Evolutionary conservation across 345 rosid species (phyloP), one percentile per base, ranked within the genome.

Genomic region (Eucalyptus coolabah): DNA sequence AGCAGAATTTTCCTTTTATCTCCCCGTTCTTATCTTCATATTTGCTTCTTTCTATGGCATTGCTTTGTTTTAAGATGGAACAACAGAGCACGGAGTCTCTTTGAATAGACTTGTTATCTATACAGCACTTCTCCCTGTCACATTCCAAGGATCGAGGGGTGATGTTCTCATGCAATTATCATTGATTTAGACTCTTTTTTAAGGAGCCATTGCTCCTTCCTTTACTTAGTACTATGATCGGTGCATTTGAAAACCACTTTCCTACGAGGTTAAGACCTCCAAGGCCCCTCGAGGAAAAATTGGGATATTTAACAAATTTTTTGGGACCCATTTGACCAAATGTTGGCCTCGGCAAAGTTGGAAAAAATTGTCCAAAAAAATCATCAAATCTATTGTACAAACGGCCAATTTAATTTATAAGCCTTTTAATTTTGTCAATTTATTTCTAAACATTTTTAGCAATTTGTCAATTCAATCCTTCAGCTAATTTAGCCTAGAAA

Each of bases 31-130:
- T n/a, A n/a, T 0, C 77, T 67, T 8, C 40, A 67, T 16, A n/a
- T 16, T n/a, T 67, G 0, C 77, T 16, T n/a, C 40, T 10, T 67
- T 0, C 1, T 67, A 0, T 67, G 37, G 10, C 19, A 0, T n/a
- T 4, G 77, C 77, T 67, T 67, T 8, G 0, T 67, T 67, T 67
- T 16, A 2, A 4, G 77, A 67, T n/a, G 77, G 77, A n/a, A 67
- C 37, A 16, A n/a, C 0, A 67, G 23, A 16, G 2, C 77, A 63
- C 2, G 17, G 37, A 63, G 3, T 30, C 32, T 30, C 72, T 1
- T 63, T 63, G 34, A 13, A 63, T 30, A 2, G 1, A 63, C 2
- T 63, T 63, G 34, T 13, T 30, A 6, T 30, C 34, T 63, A 63
- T 15, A 28, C 0, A 0, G 0, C 69, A 30, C 69, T 63, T 30